Evolutionary conservation across 2,329 filamentous ascomycete species (phyloP).

Genomic region (Microascus cirrosus): DNA sequence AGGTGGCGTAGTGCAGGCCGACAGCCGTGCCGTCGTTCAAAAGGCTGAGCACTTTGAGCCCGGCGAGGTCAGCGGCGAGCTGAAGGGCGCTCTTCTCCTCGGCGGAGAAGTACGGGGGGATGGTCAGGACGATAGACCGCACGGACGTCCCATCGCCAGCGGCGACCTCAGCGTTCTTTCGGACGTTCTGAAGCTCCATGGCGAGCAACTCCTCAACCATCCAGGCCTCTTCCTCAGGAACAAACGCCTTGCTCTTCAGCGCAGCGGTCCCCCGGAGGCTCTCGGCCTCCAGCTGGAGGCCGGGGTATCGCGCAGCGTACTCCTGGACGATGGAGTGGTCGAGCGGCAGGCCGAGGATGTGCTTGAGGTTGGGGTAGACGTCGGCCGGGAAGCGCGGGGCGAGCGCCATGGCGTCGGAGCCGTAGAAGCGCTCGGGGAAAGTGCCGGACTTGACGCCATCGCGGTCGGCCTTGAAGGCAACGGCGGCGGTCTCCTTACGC

Average conservation of each 20-base stretch:
- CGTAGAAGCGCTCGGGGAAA: constrained; percentile 85
- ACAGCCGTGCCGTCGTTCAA: constrained; percentile 88
- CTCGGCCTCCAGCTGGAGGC: constrained; percentile 54
- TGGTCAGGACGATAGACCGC: constrained; percentile 75
- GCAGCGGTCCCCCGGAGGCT: constrained; percentile 56
- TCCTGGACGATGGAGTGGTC: constrained; percentile 51
- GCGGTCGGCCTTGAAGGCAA: constrained; percentile 84
- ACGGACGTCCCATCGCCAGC: constrained; percentile 66
- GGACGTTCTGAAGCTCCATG: constrained; percentile 91
- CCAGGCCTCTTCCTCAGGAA: constrained; percentile 51
- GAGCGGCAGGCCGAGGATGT: constrained; percentile 65
- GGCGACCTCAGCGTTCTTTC: constrained; percentile 73
- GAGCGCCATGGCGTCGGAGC: constrained; percentile 81
- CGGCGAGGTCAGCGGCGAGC: constrained; percentile 76
- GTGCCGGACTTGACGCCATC: constrained; percentile 50
- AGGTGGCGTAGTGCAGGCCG: constrained; percentile 89
- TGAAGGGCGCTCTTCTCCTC: constrained; percentile 84
- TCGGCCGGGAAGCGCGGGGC: constrained; percentile 82
- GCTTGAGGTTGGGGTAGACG: constrained; percentile 90
- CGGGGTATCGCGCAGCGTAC: constrained; percentile 69
- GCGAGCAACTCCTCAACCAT: constrained; percentile 87
- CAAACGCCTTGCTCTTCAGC: constrained; percentile 67
- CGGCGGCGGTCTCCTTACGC: constrained; percentile 83
- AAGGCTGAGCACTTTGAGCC: constrained; percentile 72
- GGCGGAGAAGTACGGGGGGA: constrained; percentile 80